Evolutionary conservation across 1,139 yeast genomes (phyloP), one percentile per base, ranked within the genome.

Genomic region (Sugiyamaella castrensis): DNA sequence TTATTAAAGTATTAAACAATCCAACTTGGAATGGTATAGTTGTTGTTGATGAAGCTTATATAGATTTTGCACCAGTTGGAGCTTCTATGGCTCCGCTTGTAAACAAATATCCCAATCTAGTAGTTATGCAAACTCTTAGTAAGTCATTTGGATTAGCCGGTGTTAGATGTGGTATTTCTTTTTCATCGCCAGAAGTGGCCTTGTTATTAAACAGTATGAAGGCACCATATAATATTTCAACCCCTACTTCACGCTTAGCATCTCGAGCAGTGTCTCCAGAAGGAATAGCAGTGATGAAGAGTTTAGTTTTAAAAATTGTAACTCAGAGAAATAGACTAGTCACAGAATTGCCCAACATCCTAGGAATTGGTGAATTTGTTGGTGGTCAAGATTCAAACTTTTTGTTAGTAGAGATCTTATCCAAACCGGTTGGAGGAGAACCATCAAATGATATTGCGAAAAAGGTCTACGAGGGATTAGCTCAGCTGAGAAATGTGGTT

Each of bases 101-200:
- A 6, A 87, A 82, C 65, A 77, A 82, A 60, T 82, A 83, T 67
- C 91, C 92, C 35, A 87, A 89, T 63, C 70, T 94, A 52, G 89
- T 87, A 31, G 96, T 88, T 8, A 72, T 91, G 67, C 98, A 92
- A 69, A 92, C 98, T 0, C 71, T 92, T 38, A 89, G 97, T 24
- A 92, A 92, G 65, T 84, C 98, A 0, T 94, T 92, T 71, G 98
- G 98, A 4, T 77, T 92, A 51, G 98, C 98, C 2, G 98, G 98
- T 40, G 85, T 89, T 46, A 77, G 98, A 60, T 57, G 91, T 44
- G 98, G 98, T 19, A 73, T 88, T 53, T 83, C 96, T 0, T 91
- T 68, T 64, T 75, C 91, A 9, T 73, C 77, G 12, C 70, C 73
- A 11, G 79, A 77, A 49, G 73, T 92, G 47, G 77, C 96, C 0